Evolutionary conservation across 2,329 filamentous ascomycete genomes (phyloP), one percentile per base, ranked within the genome.

Genomic region (Nemania serpens): DNA sequence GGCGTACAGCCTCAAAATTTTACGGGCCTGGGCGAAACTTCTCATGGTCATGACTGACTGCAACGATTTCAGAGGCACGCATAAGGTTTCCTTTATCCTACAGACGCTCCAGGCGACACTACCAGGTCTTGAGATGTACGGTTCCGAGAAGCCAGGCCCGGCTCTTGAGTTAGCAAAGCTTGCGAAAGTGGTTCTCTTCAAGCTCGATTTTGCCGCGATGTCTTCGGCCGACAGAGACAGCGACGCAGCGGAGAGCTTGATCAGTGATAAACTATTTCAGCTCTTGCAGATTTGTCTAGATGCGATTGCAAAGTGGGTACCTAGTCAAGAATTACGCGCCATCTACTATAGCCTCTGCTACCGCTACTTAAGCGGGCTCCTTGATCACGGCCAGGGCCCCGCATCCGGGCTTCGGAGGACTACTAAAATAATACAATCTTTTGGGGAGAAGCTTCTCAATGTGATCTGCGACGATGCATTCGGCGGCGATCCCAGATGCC

Each of bases 391-490:
- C 41, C 76, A 83, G 55, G 78, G 79, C 10, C 73, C 79, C 43
- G 74, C 75, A 13, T 77, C 80, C 2, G 81, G 78, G 39, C 79
- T 82, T 17, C 75, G 78, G 29, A 84, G 91, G 72, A 88, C 90
- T 1, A 83, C 96, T 67, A 92, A 91, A 74, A 86, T 89, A 4
- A 88, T 92, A 42, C 79, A 81, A 51, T 74, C 81, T 12, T 84
- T 84, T 46, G 93, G 95, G 41, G 90, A 92, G 69, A 84, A 90
- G 56, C 81, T 98, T 41, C 84, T 98, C 62, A 92, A 94, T 68
- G 87, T 92, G 25, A 82, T 97, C 45, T 97, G 93, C 72, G 95
- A 99, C 71, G 95, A 99, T 77, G 93, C 93, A 18, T 94, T 93
- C 74, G 88, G 90, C 61, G 92, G 93, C 41, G 90, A 94, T 70